Evolutionary conservation across 2,329 filamentous ascomycete genomes (phyloP).

Genomic region (Didymella sp.): DNA sequence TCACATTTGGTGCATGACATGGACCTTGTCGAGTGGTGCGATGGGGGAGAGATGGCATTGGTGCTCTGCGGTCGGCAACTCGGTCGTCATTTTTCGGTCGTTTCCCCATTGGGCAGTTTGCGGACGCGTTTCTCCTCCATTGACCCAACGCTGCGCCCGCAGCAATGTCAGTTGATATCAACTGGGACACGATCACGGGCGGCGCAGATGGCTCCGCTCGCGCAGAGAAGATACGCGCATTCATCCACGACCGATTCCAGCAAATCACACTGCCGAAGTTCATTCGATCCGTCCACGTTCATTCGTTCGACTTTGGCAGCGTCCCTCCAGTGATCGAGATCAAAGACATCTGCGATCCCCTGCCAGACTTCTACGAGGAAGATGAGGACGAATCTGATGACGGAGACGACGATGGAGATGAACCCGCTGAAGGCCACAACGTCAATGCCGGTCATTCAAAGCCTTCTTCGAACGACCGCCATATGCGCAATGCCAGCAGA

Average conservation of each 20-base stretch:
- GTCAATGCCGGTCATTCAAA: conserved; percentile 39
- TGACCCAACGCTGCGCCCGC: conserved; percentile 35
- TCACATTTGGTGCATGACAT: conserved; percentile 27
- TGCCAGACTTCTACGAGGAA: conserved; percentile 95
- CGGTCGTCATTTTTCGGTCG: conserved; percentile 25
- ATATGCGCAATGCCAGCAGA: conserved; percentile 32
- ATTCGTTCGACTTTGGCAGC: conserved; percentile 89
- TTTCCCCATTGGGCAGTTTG: conserved; percentile 29
- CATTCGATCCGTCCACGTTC: conserved; percentile 94
- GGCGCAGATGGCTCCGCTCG: conserved; percentile 86
- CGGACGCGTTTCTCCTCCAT: conserved; percentile 29
- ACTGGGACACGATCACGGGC: conserved; percentile 91
- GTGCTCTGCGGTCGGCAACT: conserved; percentile 25
- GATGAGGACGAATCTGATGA: conserved; percentile 69
- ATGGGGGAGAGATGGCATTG: conserved; percentile 23
- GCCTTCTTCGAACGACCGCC: conserved; percentile 45
- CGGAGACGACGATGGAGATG: conserved; percentile 55
- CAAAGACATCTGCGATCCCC: conserved; percentile 94
- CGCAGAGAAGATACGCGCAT: conserved; percentile 85
- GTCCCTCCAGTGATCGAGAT: conserved; percentile 85
- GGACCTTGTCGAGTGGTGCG: conserved; percentile 25
- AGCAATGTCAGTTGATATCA: conserved; percentile 94
- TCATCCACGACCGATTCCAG: conserved; percentile 96
- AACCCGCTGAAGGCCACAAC: conserved; percentile 26
- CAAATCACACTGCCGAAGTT: conserved; percentile 89